Evolutionary conservation across 805 yeast species (phyloP).

Genomic region (Sungouiella thailandica): DNA sequence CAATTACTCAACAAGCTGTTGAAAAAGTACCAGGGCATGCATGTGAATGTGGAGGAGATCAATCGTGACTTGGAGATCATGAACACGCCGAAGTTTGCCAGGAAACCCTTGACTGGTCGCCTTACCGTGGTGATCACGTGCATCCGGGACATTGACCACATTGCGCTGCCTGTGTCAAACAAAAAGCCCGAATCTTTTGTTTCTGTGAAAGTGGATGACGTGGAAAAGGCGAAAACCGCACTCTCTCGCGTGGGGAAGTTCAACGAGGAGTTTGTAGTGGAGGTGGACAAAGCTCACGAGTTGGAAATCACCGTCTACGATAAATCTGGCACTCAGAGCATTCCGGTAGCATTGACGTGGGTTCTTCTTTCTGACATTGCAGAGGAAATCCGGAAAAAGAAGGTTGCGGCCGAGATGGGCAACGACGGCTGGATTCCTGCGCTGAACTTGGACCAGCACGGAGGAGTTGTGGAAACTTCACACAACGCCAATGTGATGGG

Average conservation of each 20-base stretch:
- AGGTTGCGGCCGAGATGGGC: slow-evolving; percentile 62
- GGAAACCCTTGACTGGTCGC: slow-evolving; percentile 80
- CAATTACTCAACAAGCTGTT: slow-evolving; percentile 77
- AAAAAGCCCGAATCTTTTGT: slow-evolving; percentile 77
- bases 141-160: slow-evolving; percentile 87
- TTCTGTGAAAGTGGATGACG: slow-evolving; percentile 82
- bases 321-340: slow-evolving; percentile 55
- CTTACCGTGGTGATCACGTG: slow-evolving; percentile 70
- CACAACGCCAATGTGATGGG: no score
- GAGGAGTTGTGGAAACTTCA: not conserved
- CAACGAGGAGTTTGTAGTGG: slow-evolving; percentile 76
- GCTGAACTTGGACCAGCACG: slow-evolving; percentile 19
- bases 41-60: slow-evolving; percentile 64
- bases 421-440: slow-evolving; percentile 89
- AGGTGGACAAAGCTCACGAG: slow-evolving; percentile 88
- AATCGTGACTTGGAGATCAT: slow-evolving; percentile 61
- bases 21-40: slow-evolving; percentile 86
- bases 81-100: slow-evolving; percentile 66
- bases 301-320: slow-evolving; percentile 86
- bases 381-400: slow-evolving; percentile 89
- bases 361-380: slow-evolving; percentile 83
- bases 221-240: slow-evolving; percentile 70
- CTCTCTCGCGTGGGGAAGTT: slow-evolving; percentile 73
- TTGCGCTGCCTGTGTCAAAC: slow-evolving; percentile 74
- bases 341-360: slow-evolving; percentile 94